These are phyloP conservation scores for Coniochaeta hoffmannii DNA, from an alignment of 2,329 filamentous ascomycete genomes.

Conservation along the genomic window DNA sequence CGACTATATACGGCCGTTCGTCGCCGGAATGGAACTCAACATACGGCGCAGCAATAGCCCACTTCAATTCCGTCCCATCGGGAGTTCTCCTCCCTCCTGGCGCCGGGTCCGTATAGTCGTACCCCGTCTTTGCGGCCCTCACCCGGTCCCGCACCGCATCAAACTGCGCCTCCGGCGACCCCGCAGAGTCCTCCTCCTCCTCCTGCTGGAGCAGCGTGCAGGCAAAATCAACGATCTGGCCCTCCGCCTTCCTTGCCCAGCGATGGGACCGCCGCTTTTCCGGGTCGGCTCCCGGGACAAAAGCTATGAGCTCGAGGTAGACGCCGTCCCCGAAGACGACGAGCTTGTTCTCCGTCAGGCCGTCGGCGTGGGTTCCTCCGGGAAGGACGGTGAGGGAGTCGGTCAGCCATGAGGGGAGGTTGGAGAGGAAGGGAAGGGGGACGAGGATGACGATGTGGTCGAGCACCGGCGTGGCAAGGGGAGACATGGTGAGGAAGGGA, in stretches of 20 bases:
- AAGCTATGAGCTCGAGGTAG: conserved; percentile 61
- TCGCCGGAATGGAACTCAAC: conserved; percentile 3
- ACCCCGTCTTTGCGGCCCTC: conserved; percentile 18
- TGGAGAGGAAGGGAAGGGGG: conserved; percentile 37
- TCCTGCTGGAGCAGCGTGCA: conserved; percentile 31
- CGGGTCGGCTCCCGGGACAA: conserved; percentile 36
- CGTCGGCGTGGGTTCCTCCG: conserved; percentile 55
- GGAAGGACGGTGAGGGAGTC: conserved; percentile 49
- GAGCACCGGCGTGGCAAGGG: conserved; percentile 19
- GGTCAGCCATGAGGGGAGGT: conserved; percentile 42
- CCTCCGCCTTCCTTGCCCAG: conserved; percentile 47
- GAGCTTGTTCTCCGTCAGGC: conserved; percentile 53
- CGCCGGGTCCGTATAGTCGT: conserved; percentile 39
- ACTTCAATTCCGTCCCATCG: conserved; percentile 50
- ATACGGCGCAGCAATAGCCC: conserved; percentile 45
- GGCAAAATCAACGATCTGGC: conserved; percentile 53
- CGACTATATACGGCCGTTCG: conserved; percentile 26
- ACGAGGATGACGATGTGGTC: conserved; percentile 62
- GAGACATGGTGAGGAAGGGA: not conserved
- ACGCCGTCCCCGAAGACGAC: conserved; percentile 55
- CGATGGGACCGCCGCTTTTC: conserved; percentile 39
- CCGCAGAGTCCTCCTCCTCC: not conserved
- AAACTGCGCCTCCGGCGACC: conserved; percentile 25
- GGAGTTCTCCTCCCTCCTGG: conserved; percentile 45
- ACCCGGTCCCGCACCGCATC: conserved; percentile 28